A percentile compares a stretch with the other conserved stretches of the same genome.
These are phyloP conservation scores for Cutaneotrichosporon spelunceum DNA, from an alignment of 1,284 basidiomycete genomes.

Conservation along the genomic window DNA sequence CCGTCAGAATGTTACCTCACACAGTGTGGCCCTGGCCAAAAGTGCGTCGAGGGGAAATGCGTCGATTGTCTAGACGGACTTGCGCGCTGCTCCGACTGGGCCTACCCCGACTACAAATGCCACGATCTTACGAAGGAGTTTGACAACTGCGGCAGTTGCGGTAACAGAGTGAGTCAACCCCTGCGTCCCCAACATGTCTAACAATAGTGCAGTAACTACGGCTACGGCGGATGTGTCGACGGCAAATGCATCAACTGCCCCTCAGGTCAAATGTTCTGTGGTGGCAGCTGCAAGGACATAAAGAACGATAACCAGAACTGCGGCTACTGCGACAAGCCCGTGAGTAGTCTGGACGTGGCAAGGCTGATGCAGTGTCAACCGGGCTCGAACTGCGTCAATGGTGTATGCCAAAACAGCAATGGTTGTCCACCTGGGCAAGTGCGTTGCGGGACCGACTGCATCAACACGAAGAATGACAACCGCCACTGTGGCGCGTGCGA, in stretches of 20 bases:
- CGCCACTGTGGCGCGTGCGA: not conserved
- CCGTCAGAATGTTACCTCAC: not conserved
- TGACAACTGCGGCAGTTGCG: not conserved
- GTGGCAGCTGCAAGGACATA: not conserved
- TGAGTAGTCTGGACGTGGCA: too few species aligned
- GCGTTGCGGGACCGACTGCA: not conserved
- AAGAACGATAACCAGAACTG: not conserved
- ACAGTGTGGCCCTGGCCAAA: not conserved
- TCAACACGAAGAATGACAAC: not conserved
- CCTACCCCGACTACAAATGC: not conserved
- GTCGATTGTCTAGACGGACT: too few species aligned
- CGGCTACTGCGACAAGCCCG: not conserved
- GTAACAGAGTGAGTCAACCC: not conserved
- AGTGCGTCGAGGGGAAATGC: not conserved
- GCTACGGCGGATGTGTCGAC: not conserved
- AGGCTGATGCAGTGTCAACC: not conserved
- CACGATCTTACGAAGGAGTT: not conserved
- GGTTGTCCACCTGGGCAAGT: not conserved
- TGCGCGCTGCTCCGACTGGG: too few species aligned
- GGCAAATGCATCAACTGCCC: not conserved
- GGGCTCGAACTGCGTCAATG: conserved; percentile 2
- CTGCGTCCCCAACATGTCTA: not conserved
- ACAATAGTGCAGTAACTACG: not conserved
- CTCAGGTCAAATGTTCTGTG: not conserved
- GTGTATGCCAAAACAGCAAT: not conserved